Evolutionary conservation across 228 moss, liverwort and hornwort species (phyloP).

Genomic region (Sphagnum magellanicum): DNA sequence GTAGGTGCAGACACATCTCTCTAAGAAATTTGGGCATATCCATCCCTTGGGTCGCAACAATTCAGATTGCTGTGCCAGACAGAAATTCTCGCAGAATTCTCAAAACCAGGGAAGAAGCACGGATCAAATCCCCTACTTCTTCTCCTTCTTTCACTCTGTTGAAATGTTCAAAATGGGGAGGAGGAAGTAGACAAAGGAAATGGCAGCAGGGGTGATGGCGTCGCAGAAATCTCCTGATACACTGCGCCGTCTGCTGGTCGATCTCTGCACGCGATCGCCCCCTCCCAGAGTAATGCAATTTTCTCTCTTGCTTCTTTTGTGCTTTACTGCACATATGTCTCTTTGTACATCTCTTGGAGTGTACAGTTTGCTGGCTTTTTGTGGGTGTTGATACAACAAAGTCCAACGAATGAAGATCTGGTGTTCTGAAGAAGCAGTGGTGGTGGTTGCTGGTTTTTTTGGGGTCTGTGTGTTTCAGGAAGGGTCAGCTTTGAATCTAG

Average conservation of each 20-base stretch:
- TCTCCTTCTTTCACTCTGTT: no score
- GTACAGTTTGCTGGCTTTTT: no score
- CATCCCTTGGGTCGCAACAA: no score
- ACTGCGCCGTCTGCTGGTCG: conserved; percentile 72
- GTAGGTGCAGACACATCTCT: no score
- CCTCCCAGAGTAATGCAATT: conserved; percentile 7
- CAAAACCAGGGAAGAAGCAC: no score
- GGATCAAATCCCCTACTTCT: no score
- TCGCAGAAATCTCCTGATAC: conserved; percentile 45
- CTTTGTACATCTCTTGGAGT: background rate
- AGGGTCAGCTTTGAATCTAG: conserved; percentile 68
- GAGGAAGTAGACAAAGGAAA: conserved; percentile 2
- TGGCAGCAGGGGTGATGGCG: conserved; percentile 23
- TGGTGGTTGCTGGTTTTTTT: background rate
- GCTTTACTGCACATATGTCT: background rate
- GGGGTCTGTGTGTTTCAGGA: conserved; percentile 21
- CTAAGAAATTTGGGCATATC: no score
- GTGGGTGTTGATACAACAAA: no score
- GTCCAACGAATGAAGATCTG: no score
- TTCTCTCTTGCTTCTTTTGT: background rate
- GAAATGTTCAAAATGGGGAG: background rate
- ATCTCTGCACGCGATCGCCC: conserved; percentile 17
- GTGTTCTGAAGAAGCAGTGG: no score
- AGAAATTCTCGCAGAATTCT: no score
- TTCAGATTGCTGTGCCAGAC: no score